Evolutionary conservation across 306 rosid genomes (phyloP).

Genomic region (Cicer yamashitae): DNA sequence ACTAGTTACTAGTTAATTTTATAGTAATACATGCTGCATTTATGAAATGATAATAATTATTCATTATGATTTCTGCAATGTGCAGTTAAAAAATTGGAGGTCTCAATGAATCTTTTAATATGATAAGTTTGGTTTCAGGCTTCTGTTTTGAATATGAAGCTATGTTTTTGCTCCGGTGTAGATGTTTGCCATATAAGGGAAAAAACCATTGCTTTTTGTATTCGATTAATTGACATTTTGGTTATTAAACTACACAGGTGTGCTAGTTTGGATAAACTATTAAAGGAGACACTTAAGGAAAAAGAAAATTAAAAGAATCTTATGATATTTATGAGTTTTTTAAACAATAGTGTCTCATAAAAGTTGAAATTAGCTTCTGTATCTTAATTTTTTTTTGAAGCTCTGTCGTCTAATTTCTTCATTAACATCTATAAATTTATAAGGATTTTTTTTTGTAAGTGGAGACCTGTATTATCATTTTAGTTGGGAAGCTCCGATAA

Average conservation of each 20-base stretch:
- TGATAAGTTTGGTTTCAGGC: conserved; percentile 1
- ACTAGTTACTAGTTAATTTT: background rate
- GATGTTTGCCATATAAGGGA: background rate
- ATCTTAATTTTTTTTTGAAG: background rate
- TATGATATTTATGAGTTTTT: background rate
- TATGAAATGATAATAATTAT: conserved; percentile 15
- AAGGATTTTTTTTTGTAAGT: background rate
- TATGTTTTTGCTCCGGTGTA: background rate
- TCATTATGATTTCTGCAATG: conserved; percentile 23
- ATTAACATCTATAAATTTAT: background rate
- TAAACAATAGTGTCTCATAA: background rate
- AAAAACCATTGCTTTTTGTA: background rate
- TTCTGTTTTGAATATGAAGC: background rate
- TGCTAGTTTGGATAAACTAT: background rate
- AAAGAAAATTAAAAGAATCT: background rate
- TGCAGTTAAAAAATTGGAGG: background rate
- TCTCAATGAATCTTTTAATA: conserved; percentile 4
- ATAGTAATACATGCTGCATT: background rate
- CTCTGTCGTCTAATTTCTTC: background rate
- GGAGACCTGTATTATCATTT: background rate
- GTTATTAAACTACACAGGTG: conserved; percentile 29
- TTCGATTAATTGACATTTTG: conserved; percentile 30
- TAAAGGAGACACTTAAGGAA: background rate
- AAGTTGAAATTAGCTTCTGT: background rate
- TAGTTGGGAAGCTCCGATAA: background rate